These are phyloP conservation scores for Sextonia rubra DNA, from an alignment of 164 flowering plant species.

Conservation along the genomic window DNA sequence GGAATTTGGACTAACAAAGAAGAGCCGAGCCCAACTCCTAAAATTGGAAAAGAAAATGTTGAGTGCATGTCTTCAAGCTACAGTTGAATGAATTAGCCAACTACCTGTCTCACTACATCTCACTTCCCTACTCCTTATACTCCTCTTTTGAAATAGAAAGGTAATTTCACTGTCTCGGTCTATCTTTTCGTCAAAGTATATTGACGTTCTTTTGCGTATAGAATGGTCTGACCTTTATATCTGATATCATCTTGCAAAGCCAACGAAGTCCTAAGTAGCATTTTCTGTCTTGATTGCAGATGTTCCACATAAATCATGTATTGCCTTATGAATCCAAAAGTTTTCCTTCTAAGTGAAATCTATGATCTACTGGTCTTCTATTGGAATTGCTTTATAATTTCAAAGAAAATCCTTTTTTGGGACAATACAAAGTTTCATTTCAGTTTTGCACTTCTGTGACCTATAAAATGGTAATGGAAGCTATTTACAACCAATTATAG, in stretches of 20 bases:
- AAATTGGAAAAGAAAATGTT: conserved; percentile 88
- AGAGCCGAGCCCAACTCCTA: conserved; percentile 86
- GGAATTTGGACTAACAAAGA: conserved; percentile 55
- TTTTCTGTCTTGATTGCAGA: neutral
- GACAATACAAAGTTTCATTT: too few species aligned
- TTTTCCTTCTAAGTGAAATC: too few species aligned
- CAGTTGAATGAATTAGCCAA: conserved; percentile 57
- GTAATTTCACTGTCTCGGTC: conserved; percentile 10
- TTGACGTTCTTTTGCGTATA: neutral
- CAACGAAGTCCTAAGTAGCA: neutral
- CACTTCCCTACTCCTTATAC: conserved; percentile 99
- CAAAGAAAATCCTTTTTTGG: too few species aligned
- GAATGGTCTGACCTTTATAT: neutral
- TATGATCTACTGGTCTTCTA: too few species aligned
- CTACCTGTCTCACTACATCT: conserved; percentile 72
- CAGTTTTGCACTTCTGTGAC: too few species aligned
- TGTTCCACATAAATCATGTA: neutral
- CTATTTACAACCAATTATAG: too few species aligned
- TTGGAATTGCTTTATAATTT: too few species aligned
- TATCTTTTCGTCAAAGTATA: neutral
- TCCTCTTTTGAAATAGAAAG: conserved; percentile 56
- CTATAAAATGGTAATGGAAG: too few species aligned
- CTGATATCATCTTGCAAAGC: neutral
- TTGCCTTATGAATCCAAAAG: neutral
- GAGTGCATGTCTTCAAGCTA: conserved; percentile 61